Percentiles rank a stretch among this genome's conserved stretches.
Evolutionary conservation across 495 filamentous ascomycete genomes (phyloP).

Genomic region (Penicillium alfredii): DNA sequence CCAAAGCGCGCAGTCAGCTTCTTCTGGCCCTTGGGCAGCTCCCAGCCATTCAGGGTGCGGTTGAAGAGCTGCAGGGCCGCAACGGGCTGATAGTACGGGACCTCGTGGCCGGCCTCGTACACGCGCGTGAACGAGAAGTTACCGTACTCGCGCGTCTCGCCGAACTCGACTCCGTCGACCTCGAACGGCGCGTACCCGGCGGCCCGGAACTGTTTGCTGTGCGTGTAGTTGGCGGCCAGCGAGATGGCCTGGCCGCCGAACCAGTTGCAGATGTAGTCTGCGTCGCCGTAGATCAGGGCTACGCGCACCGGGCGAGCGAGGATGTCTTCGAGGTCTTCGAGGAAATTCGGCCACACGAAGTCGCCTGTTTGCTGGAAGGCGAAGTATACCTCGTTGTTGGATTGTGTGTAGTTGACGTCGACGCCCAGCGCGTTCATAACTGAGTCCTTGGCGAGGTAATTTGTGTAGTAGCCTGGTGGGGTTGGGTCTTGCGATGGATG

Average conservation of each 20-base stretch:
- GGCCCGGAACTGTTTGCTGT: slow-evolving; percentile 32
- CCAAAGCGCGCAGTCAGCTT: slow-evolving; percentile 39
- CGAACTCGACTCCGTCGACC: slow-evolving; percentile 36
- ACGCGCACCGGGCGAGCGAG: slow-evolving; percentile 54
- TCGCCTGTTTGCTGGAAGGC: slow-evolving; percentile 51
- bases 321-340: slow-evolving; percentile 48
- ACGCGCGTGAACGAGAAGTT: slow-evolving; percentile 53
- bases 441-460: slow-evolving; percentile 54
- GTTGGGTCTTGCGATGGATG: slow-evolving; percentile 50
- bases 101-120: slow-evolving; percentile 55
- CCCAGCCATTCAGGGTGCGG: slow-evolving; percentile 46
- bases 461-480: slow-evolving; percentile 51
- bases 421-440: slow-evolving; percentile 59
- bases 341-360: slow-evolving; percentile 44
- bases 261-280: slow-evolving; percentile 53
- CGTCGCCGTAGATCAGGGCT: slow-evolving; percentile 60
- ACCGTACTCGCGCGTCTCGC: slow-evolving; percentile 50
- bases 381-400: slow-evolving; percentile 40
- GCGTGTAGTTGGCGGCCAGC: slow-evolving; percentile 34
- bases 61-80: slow-evolving; percentile 48
- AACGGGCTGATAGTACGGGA: slow-evolving; percentile 52
- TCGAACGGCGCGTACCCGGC: slow-evolving; percentile 45
- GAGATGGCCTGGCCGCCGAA: slow-evolving; percentile 38
- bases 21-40: slow-evolving; percentile 48
- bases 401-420: slow-evolving; percentile 58